Base-by-base conservation (phyloP, 495 filamentous ascomycete species). In the Mytilinidion resinicola region DNA sequence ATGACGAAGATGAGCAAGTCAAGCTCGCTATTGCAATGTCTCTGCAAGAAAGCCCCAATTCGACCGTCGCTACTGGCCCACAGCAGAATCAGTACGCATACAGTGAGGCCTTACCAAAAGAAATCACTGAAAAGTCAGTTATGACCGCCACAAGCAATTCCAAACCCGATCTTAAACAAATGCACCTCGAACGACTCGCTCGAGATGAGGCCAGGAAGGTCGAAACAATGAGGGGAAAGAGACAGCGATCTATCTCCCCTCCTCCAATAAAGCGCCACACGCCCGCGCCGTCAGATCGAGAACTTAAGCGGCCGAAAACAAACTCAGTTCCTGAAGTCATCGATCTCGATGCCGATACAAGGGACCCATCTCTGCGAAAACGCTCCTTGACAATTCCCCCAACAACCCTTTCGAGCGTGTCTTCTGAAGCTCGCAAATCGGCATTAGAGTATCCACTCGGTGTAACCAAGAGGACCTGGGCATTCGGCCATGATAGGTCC, bases 171-270 rank as follows among this genome's bases (percentile, higher is more conserved):
- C 80, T 91, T 9, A 88, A 86, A 68, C 77, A 85, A 58, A 93
- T 96, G 89, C 92, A 97, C 62, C 74, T 85, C 65, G 92, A 95
- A 64, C 81, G 92, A 19, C 78, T 96, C 9, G 85, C 84, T 3
- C 25, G 25, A 30, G 3, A 30, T 30, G 25, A 30, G 25, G 25
- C 25, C 25, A 30, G 25, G 25, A 30, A 30, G 25, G 25, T 30
- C 25, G 25, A 30, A 15, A 79, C 91, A 38, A 57, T 80, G 5
- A 66, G 55, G 9, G 84, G 57, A 83, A 86, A 68, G 72, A 78
- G n/a, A 69, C 70, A 53, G 50, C 65, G 59, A 4, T 65, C 67
- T 9, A 71, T 70, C n/a, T 72, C 76, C 9, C 75, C 76, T 46
- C 74, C 77, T 9, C 60, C 70, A 46, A 35, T 48, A 21, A 70